Evolutionary conservation across 2,329 filamentous ascomycete genomes (phyloP).

Genomic region (Aspergillus pseudoviridinutans): DNA sequence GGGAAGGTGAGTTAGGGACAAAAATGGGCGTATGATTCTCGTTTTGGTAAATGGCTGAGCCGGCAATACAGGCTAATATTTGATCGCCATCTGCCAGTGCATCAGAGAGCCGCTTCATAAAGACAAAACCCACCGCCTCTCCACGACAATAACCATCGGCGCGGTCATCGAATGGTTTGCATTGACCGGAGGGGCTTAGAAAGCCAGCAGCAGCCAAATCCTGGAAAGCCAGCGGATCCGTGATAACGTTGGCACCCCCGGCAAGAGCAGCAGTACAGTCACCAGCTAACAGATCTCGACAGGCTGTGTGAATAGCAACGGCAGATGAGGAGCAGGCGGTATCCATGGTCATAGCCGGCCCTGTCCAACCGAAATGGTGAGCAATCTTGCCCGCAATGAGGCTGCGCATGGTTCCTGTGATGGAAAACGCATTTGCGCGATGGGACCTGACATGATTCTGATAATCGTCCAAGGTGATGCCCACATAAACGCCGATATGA

Average conservation of each 20-base stretch:
- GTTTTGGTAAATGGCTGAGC: constrained; percentile 31
- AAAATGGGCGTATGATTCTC: constrained; percentile 23
- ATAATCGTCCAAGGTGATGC: constrained; percentile 37
- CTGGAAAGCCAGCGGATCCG: constrained; percentile 20
- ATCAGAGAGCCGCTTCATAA: constrained; percentile 46
- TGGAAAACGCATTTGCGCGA: constrained; percentile 34
- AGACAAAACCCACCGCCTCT: constrained; percentile 45
- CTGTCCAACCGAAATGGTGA: constrained; percentile 43
- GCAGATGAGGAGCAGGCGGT: constrained; percentile 42
- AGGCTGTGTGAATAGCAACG: constrained; percentile 31
- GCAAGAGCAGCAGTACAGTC: constrained; percentile 27
- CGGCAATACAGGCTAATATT: constrained; percentile 43
- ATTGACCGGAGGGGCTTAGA: constrained; percentile 43
- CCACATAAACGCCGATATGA: constrained; percentile 39
- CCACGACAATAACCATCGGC: constrained; percentile 53
- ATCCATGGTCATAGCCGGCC: constrained; percentile 40
- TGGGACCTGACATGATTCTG: constrained; percentile 40
- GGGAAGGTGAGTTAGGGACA: constrained; percentile 17
- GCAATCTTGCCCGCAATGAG: constrained; percentile 32
- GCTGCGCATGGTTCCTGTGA: constrained; percentile 22
- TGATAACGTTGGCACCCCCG: constrained; percentile 34
- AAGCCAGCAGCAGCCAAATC: constrained; percentile 36
- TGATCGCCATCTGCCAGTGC: constrained; percentile 45
- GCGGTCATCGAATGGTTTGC: constrained; percentile 45
- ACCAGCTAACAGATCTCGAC: constrained; percentile 17